Evolutionary conservation across 148 eudicot genomes (phyloP), one percentile per base, ranked within the genome.

Genomic region (Heliamphora exappendiculata): DNA sequence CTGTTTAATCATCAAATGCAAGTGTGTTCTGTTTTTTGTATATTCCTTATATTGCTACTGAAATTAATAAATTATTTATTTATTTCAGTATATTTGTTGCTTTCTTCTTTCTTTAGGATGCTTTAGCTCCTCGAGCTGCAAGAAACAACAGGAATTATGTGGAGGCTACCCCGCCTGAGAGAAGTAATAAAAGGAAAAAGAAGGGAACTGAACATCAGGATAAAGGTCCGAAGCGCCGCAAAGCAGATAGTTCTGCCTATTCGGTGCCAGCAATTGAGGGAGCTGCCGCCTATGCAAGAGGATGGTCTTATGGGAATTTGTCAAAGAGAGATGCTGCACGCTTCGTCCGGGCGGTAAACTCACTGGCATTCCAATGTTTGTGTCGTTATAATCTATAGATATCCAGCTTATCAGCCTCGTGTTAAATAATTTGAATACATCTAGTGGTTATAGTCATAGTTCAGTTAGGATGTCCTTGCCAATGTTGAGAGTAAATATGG

Each of bases 261-360:
- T 79, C 85, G 45, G 84, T 79, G 19, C 97, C 98, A 44, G 85
- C 87, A 83, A 88, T 96, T 80, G 98, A 90, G 45, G 98, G 99
- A 77, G 91, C 98, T 73, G 78, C 89, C 78, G 98, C 94, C 74
- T 98, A 96, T 93, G 94, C 82, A 50, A 90, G 99, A 80, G 93
- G 94, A 49, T 96, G 99, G 99, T 91, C 99, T 50, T 85, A 82
- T 84, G 98, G 99, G 66, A 93, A 90, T 87, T 73, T 96, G 78
- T 79, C 99, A 4, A 96, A 96, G 83, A 88, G 99, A 90, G 99
- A 96, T 63, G 99, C 99, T 74, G 84, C 98, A 34, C 98, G 98
- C 53, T 96, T 96, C 86, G 84, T 85, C 36, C 90, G 92, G 73
- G 94, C 91, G 81, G 99, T 96, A 82, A 87, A 91, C 74, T 45